Base-by-base conservation (phyloP, 2,329 filamentous ascomycete species). In the Gnomoniopsis smithogilvyi region DNA sequence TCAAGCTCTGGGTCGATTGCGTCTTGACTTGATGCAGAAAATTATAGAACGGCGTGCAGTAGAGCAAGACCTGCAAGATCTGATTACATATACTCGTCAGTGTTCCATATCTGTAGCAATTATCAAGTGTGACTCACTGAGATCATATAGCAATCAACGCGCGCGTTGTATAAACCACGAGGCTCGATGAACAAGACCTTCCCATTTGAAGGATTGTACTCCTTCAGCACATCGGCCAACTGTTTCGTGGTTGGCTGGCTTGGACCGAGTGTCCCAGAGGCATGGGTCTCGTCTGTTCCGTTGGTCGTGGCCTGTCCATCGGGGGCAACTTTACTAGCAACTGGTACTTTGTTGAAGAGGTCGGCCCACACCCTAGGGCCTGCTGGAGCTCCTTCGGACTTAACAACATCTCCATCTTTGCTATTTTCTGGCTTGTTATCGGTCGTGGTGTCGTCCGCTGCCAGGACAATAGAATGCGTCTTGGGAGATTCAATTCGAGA, bases 101-200 rank as follows among this genome's bases (percentile, higher is more conserved):
- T 17, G 17, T 14, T 17, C 22, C 30, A 3, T 17, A n/a, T 12
- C 6, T 8, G 10, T 24, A 7, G 14, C 15, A 48, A 26, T 30
- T 2, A 7, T 33, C 11, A 11, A 21, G 12, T 1, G 15, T n/a
- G n/a, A 56, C 91, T 77, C 81, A 96, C 94, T 64, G 95, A 97
- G 79, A 98, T 99, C 95, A 99, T 98, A 76, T 99, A 99, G 76
- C 95, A 99, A 91, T 98, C 96, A 71, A 99, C 98, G 52, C 95
- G 95, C 45, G 94, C 96, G 75, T 99, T 99, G 66, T 96, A 90
- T 69, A 99, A 83, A 51, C 95, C 95, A 65, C 94, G 86, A 53
- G 95, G 95, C 75, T 98, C 92, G 53, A 99, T 81, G 69, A 97
- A 97, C 19, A 89, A 80, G 65, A 94, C 78, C 67, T 89, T 91